These are phyloP conservation scores for Solanum lignicaule DNA, from an alignment of 257 asterid genomes.

Conservation along the genomic window DNA sequence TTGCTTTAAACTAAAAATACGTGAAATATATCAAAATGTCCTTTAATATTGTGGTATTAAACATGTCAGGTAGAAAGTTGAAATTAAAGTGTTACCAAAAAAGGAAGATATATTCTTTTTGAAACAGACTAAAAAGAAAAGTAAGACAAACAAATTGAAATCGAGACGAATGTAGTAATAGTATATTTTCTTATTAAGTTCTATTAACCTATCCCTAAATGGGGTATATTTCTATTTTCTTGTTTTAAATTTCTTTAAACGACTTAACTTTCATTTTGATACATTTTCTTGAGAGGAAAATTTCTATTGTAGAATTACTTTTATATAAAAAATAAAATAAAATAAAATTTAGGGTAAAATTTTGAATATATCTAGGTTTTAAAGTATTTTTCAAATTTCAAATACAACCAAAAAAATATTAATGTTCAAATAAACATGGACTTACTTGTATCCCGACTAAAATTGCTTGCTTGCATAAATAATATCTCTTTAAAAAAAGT, in stretches of 20 bases:
- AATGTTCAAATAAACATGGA: background rate
- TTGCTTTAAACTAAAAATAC: background rate
- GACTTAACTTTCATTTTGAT: background rate
- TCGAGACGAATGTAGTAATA: no score
- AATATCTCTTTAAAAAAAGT: background rate
- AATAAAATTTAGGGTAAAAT: background rate
- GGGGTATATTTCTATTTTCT: background rate
- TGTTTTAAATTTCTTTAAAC: background rate
- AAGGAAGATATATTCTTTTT: background rate
- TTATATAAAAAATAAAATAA: no score
- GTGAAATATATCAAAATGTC: background rate
- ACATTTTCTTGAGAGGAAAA: background rate
- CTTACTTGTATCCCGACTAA: background rate
- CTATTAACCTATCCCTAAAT: background rate
- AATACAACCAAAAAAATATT: background rate
- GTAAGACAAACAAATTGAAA: background rate
- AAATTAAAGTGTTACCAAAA: background rate
- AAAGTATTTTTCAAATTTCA: background rate
- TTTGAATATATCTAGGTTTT: background rate
- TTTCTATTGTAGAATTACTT: background rate
- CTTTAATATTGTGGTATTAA: no score
- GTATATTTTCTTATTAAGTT: background rate
- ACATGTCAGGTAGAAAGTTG: background rate
- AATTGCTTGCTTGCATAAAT: background rate
- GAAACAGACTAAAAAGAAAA: fast-evolving